Evolutionary conservation across 495 filamentous ascomycete species (phyloP).

Genomic region (Antarctomyces pellizariae): DNA sequence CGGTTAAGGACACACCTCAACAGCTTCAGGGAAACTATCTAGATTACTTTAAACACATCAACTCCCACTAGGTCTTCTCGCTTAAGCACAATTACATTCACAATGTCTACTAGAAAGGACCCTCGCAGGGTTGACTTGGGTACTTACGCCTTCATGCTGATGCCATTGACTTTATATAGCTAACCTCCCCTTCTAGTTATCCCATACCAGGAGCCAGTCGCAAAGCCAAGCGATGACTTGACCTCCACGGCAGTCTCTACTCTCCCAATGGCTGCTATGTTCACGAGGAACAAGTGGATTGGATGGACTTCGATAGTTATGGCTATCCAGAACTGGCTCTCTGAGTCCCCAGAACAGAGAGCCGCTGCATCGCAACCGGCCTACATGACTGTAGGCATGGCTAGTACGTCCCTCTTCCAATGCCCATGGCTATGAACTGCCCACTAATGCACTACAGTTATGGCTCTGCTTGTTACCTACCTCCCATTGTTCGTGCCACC

Average conservation of each 20-base stretch:
- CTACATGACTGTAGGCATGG: conserved; percentile 69
- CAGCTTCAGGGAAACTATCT: too few relatives aligned
- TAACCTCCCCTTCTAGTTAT: conserved; percentile 17
- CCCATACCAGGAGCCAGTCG: conserved; percentile 22
- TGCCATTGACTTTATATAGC: not conserved
- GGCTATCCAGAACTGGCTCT: conserved; percentile 65
- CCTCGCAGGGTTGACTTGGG: conserved; percentile 69
- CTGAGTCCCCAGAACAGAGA: conserved; percentile 55
- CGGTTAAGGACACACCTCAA: too few relatives aligned
- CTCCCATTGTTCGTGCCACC: conserved; percentile 65
- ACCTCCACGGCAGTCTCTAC: conserved; percentile 56
- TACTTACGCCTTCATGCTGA: conserved; percentile 18
- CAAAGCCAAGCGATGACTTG: conserved; percentile 24
- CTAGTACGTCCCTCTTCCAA: conserved; percentile 29
- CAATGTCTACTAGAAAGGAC: conserved; percentile 60
- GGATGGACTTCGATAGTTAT: conserved; percentile 75
- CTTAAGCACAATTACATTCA: too few relatives aligned
- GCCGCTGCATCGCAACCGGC: conserved; percentile 45
- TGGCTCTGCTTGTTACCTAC: conserved; percentile 63
- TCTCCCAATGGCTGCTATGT: conserved; percentile 85
- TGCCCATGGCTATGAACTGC: conserved; percentile 5
- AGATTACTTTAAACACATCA: too few relatives aligned
- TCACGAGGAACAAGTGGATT: conserved; percentile 72
- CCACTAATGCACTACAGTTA: conserved; percentile 24
- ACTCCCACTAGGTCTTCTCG: too few relatives aligned